These are phyloP conservation scores for Lolium perenne DNA, from an alignment of 176 grass and related monocot genomes.

Conservation along the genomic window DNA sequence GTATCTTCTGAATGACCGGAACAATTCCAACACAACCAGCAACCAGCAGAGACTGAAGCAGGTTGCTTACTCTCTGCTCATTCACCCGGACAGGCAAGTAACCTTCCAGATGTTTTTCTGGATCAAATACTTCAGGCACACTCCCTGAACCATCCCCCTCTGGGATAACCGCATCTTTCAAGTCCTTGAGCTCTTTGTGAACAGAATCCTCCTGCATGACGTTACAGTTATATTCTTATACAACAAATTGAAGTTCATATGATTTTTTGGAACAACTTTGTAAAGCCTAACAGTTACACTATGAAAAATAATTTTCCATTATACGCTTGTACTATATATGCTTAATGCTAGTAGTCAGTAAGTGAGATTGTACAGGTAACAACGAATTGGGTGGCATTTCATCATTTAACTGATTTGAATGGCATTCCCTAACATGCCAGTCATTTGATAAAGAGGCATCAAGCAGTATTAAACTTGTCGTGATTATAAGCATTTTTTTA, in stretches of 20 bases:
- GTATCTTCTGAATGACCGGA: slow-evolving; percentile 82
- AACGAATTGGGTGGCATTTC: neutral
- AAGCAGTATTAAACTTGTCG: neutral
- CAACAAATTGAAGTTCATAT: slow-evolving; percentile 8
- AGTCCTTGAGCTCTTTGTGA: slow-evolving; percentile 66
- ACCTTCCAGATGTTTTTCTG: slow-evolving; percentile 81
- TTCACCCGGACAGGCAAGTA: slow-evolving; percentile 86
- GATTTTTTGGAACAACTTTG: neutral
- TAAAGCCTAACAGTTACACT: neutral
- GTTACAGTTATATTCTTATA: slow-evolving; percentile 29
- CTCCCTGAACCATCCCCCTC: slow-evolving; percentile 45
- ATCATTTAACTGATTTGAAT: neutral
- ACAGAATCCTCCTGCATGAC: slow-evolving; percentile 54
- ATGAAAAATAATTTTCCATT: neutral
- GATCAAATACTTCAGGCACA: slow-evolving; percentile 58
- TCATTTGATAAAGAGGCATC: neutral
- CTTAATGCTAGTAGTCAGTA: neutral
- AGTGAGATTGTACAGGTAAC: neutral
- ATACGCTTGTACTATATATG: neutral
- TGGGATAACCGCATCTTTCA: slow-evolving; percentile 68
- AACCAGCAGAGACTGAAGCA: slow-evolving; percentile 85
- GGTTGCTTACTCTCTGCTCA: slow-evolving; percentile 85
- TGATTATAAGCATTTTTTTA: neutral
- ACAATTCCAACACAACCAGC: slow-evolving; percentile 67
- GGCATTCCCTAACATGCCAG: neutral